Conservation (phyloP, 352 stramenopile genomes). For the Aphanomyces euteiches region DNA sequence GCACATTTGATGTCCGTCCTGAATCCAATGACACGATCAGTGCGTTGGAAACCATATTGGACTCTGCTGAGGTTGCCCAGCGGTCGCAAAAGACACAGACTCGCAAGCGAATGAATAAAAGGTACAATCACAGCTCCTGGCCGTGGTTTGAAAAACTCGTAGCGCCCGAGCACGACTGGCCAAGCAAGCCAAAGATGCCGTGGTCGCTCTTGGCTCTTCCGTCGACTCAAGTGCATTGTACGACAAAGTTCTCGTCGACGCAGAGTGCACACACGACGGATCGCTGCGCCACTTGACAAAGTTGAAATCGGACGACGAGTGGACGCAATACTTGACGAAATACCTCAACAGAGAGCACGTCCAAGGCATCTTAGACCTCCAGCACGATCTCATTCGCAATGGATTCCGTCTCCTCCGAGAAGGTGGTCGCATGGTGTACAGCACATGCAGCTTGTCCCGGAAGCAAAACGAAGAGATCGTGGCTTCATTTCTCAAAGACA, state of each 20-base stretch:
- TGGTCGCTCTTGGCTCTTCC: neutral
- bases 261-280: constrained; percentile 94
- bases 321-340: constrained; percentile 68
- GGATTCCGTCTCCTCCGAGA: constrained; percentile 85
- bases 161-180: constrained; percentile 50
- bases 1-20: constrained; percentile 57
- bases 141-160: constrained; percentile 21
- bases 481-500: constrained; percentile 57
- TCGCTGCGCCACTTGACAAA: constrained; percentile 86
- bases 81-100: constrained; percentile 45
- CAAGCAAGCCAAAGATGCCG: constrained; percentile 41
- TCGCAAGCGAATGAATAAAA: constrained; percentile 93
- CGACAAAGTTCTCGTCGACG: constrained; percentile 94
- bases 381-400: constrained; percentile 63
- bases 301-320: constrained; percentile 59
- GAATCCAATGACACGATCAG: constrained; percentile 38
- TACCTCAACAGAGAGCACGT: constrained; percentile 56
- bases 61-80: constrained; percentile 57
- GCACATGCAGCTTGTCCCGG: constrained; percentile 90
- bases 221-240: constrained; percentile 49
- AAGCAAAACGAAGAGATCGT: constrained; percentile 94
- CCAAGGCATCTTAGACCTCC: constrained; percentile 56
- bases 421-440: constrained; percentile 92
- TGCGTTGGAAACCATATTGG: constrained; percentile 52
- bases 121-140: neutral